Evolutionary conservation across 2,329 filamentous ascomycete genomes (phyloP), one percentile per base, ranked within the genome.

Genomic region (Harringtonia lauricola): DNA sequence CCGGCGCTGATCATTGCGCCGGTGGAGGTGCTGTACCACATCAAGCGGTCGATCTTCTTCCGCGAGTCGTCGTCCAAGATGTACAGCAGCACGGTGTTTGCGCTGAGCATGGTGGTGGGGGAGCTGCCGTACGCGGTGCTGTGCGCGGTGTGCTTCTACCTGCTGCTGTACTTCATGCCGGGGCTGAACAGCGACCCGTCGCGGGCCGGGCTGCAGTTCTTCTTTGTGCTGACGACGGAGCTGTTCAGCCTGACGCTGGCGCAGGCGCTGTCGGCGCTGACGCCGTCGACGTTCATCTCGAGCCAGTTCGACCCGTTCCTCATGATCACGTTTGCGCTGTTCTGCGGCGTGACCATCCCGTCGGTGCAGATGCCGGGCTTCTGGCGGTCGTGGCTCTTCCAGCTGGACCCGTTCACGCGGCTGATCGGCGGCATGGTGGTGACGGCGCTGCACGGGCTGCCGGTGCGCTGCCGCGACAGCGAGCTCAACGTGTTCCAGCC

Each of bases 341-440:
- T 94, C 76, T 94, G 86, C 55, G 87, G 87, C 61, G 87, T 94
- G 48, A 83, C 85, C 0, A 85, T 94, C 41, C 83, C 87, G 0
- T 76, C 80, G 35, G 75, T 81, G 0, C 79, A 85, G 60, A 94
- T 94, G 64, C 82, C 85, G 2, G 66, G 64, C 2, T 88, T 88
- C 64, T 92, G 84, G 83, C 74, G 81, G 29, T 70, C 74, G 2
- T 92, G 85, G 86, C 69, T 92, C 8, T 89, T 89, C 66, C 70
- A 90, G 60, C 76, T 94, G 15, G 80, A 88, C 56, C 86, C 86
- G 3, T 87, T 92, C 61, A 94, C 85, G 0, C 78, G 85, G 8
- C 75, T 94, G 26, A 86, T 94, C 54, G 71, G 81, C 39, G 85
- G 85, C 44, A 86, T 88, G 70, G 76, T 89, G 15, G 80, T 83